Conservation (phyloP, 495 filamentous ascomycete genomes). For the Aspergillus carlsbadensis region DNA sequence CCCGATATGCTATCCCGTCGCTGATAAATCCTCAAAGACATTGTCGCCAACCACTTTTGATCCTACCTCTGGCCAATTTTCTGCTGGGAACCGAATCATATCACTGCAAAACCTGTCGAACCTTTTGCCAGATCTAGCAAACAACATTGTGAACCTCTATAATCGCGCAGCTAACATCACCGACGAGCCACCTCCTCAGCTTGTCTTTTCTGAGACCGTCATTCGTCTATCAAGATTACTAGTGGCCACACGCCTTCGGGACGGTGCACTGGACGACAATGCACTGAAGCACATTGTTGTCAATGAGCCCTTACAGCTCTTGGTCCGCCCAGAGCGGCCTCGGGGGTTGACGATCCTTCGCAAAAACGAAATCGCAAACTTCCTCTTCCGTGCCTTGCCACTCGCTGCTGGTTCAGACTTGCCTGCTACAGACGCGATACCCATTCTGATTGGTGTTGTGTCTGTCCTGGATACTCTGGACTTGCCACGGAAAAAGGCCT, state of each 20-base stretch:
- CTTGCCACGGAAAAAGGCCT: constrained; percentile 79
- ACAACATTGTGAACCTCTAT: constrained; percentile 82
- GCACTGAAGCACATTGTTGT: constrained; percentile 67
- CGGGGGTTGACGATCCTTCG: constrained; percentile 39
- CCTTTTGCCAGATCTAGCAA: constrained; percentile 71
- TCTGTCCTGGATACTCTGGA: constrained; percentile 74
- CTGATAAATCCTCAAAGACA: constrained; percentile 53
- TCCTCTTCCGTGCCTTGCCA: constrained; percentile 73
- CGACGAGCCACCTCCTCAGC: constrained; percentile 75
- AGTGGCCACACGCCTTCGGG: constrained; percentile 64
- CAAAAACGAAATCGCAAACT: constrained; percentile 65
- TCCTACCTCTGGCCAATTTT: constrained; percentile 32
- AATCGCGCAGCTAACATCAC: constrained; percentile 70
- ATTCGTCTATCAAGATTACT: constrained; percentile 77
- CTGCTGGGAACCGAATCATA: constrained; percentile 49
- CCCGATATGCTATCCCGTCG: constrained; percentile 56
- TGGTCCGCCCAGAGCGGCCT: constrained; percentile 41
- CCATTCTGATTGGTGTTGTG: constrained; percentile 82
- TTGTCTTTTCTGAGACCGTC: constrained; percentile 77
- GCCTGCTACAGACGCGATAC: constrained; percentile 66
- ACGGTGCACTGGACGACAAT: constrained; percentile 65
- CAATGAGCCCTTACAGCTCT: constrained; percentile 44
- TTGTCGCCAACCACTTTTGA: constrained; percentile 43
- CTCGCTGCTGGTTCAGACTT: constrained; percentile 55
- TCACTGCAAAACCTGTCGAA: constrained; percentile 62